Conservation (phyloP, 2,329 filamentous ascomycete species). For the Fusarium palustre region DNA sequence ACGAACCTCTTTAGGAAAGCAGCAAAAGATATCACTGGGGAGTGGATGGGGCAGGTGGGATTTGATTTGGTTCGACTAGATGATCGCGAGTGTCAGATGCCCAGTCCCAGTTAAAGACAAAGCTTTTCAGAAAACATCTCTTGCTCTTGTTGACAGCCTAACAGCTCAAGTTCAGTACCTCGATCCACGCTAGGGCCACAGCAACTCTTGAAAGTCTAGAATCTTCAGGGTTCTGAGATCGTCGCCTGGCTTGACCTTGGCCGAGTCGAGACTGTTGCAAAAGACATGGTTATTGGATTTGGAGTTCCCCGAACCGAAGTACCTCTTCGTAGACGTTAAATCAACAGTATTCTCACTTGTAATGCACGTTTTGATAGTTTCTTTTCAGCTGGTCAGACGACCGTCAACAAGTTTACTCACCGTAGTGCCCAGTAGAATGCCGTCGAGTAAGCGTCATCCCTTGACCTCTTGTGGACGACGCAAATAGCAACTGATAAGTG, state of each 20-base stretch:
- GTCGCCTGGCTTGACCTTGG: neutral
- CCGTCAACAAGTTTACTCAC: constrained; percentile 27
- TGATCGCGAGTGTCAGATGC: constrained; percentile 23
- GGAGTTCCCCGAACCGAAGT: neutral
- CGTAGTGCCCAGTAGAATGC: constrained; percentile 42
- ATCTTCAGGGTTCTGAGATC: constrained; percentile 1
- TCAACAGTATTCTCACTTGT: constrained; percentile 20
- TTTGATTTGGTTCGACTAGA: constrained; percentile 43
- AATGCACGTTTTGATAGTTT: constrained; percentile 28
- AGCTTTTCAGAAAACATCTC: constrained; percentile 10
- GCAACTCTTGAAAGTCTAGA: constrained; percentile 8
- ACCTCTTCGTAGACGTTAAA: neutral
- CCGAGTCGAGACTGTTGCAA: neutral
- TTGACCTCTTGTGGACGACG: constrained; percentile 42
- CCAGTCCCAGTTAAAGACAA: constrained; percentile 37
- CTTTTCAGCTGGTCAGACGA: constrained; percentile 39
- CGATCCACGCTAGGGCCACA: neutral
- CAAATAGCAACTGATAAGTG: constrained; percentile 4
- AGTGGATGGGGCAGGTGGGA: constrained; percentile 23
- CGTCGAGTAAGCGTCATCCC: constrained; percentile 49
- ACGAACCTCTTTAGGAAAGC: constrained; percentile 24
- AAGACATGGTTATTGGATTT: neutral
- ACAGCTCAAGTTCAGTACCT: neutral
- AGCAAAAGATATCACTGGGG: constrained; percentile 30
- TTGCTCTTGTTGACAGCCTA: no score